phyloP scores from a whole-genome alignment of 108 stramenopile species.

The Pseudonitzschia pungens region DNA sequence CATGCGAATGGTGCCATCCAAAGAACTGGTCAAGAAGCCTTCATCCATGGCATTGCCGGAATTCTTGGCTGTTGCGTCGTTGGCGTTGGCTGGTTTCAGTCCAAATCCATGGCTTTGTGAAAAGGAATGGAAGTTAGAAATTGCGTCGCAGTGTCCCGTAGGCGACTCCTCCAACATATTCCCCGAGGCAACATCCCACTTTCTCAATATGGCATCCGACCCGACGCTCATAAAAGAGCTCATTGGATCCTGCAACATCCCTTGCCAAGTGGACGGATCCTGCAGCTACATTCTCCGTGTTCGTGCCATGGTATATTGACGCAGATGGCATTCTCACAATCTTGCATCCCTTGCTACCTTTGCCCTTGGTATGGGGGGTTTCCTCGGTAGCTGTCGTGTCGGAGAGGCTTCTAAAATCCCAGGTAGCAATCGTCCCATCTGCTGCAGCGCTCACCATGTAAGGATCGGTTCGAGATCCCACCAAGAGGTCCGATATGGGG shows the following conservation, averaged over 20 bases:
- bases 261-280: slow-evolving; percentile 14
- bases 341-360: slow-evolving; percentile 24
- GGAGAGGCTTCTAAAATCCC: slow-evolving; percentile 81
- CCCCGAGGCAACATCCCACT: slow-evolving; percentile 78
- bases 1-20: slow-evolving; percentile 84
- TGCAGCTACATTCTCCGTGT: slow-evolving; percentile 29
- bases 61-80: slow-evolving; percentile 20
- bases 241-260: slow-evolving; percentile 15
- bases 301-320: slow-evolving; percentile 47
- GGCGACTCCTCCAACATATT: slow-evolving; percentile 39
- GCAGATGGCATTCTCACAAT: slow-evolving; percentile 54
- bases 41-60: slow-evolving; percentile 17
- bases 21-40: slow-evolving; percentile 69
- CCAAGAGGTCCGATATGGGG: slow-evolving; percentile 74
- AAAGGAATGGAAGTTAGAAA: slow-evolving; percentile 56
- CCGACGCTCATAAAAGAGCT: slow-evolving; percentile 63
- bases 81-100: slow-evolving; percentile 30
- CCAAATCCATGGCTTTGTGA: slow-evolving; percentile 26
- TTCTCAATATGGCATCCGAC: slow-evolving; percentile 67
- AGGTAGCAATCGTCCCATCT: slow-evolving; percentile 82
- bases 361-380: slow-evolving; percentile 14
- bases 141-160: slow-evolving; percentile 62
- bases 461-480: slow-evolving; percentile 78
- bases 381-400: slow-evolving; percentile 16
- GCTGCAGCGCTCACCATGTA: slow-evolving; percentile 75